A percentile compares a stretch with the other conserved stretches of the same genome.
Evolutionary conservation across 2,329 filamentous ascomycete genomes (phyloP).

Genomic region (Fusarium luffae): DNA sequence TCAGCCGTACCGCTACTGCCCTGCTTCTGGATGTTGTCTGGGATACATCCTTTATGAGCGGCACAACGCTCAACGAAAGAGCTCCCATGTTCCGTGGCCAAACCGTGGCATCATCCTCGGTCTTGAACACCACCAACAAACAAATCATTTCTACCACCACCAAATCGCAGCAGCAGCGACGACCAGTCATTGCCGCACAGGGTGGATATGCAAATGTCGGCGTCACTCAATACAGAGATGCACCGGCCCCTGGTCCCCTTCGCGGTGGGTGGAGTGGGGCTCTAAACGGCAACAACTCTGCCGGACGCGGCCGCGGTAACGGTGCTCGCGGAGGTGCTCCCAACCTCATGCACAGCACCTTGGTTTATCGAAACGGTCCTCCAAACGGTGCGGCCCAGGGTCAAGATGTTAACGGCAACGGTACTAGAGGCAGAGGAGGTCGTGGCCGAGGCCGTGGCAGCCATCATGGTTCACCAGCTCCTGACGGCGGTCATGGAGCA

Average conservation of each 20-base stretch:
- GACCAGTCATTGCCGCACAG: slow-evolving; percentile 61
- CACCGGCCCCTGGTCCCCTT: slow-evolving; percentile 64
- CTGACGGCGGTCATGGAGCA: slow-evolving; percentile 27
- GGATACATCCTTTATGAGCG: slow-evolving; percentile 96
- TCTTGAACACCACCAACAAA: slow-evolving; percentile 85
- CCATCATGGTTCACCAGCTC: slow-evolving; percentile 37
- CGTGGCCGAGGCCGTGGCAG: slow-evolving; percentile 50
- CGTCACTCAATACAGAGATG: slow-evolving; percentile 71
- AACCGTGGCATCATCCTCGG: slow-evolving; percentile 87
- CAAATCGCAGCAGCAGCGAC: slow-evolving; percentile 63
- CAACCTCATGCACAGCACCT: slow-evolving; percentile 61
- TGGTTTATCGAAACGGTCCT: slow-evolving; percentile 62
- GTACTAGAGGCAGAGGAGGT: slow-evolving; percentile 42
- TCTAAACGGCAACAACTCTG: slow-evolving; percentile 58
- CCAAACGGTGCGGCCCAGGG: slow-evolving; percentile 45
- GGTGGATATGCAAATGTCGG: slow-evolving; percentile 65
- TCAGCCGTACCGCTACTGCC: slow-evolving; percentile 86
- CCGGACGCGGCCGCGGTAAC: slow-evolving; percentile 54
- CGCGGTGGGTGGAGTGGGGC: slow-evolving; percentile 69
- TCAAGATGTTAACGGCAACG: slow-evolving; percentile 47
- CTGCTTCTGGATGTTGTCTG: slow-evolving; percentile 92
- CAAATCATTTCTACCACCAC: slow-evolving; percentile 80
- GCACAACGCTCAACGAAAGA: slow-evolving; percentile 88
- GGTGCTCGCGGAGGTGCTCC: slow-evolving; percentile 53
- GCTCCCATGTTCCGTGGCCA: slow-evolving; percentile 94